Evolutionary conservation across 768 basidiomycete species (phyloP), one percentile per base, ranked within the genome.

Genomic region (Leccinellum luteum): DNA sequence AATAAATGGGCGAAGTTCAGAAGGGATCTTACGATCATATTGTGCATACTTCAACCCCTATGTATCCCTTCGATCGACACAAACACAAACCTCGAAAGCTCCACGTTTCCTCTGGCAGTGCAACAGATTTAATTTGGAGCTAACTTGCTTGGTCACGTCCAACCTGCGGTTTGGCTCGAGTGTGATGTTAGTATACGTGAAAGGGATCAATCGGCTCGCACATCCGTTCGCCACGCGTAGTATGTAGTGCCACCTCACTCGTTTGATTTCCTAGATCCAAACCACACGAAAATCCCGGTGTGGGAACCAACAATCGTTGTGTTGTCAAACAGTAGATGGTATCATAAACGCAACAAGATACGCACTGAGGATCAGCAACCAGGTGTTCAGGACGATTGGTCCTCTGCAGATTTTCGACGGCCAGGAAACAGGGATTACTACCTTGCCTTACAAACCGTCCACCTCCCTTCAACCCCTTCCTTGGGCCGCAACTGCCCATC

Each of bases 391-490:
- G 38, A 14, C 25, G 43, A 57, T 6, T 7, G 6, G 14, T 17
- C 34, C 14, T 19, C 27, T 47, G 32, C 34, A 47, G 35, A 13
- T 34, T 44, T 41, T 32, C 13, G 51, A 45, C 17, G 10, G 14
- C 47, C 38, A 47, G 34, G 31, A 48, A 47, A 23, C 6, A 27
- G 41, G 6, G 5, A 19, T 43, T 49, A 27, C 54, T 67, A 80
- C 59, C 77, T 73, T 48, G 75, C 67, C 71, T 81, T 87, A 62
- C 79, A 82, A 31, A 90, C 70, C 15, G 82, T 77, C 87, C 88
- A 90, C 64, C 76, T 77, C 0, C 81, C 83, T 52, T 79, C 78
- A 6, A 70, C 63, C 5, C 81, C 86, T 54, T 86, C 86, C 70
- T 84, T 89, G 57, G 69, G 72, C 56, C 78, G 74, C 23, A 86